phyloP scores from a whole-genome alignment of 108 stramenopile genomes.

The Fistulifera pelliculosa region DNA sequence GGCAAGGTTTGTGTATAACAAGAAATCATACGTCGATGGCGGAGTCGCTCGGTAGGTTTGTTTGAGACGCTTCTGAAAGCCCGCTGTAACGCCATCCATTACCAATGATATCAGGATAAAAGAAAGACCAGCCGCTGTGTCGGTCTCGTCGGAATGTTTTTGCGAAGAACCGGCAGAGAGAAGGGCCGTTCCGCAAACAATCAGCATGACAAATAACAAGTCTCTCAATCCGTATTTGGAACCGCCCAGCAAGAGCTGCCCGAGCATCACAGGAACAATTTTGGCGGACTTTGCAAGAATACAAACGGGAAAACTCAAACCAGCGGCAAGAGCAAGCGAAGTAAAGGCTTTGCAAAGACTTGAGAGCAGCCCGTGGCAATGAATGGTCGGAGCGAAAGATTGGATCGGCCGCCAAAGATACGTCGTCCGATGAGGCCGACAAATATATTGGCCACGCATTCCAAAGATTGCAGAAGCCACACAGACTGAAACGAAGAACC shows the following conservation, averaged over 20 bases:
- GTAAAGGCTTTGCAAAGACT: conserved; percentile 60
- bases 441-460: conserved; percentile 55
- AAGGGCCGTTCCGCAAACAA: conserved; percentile 62
- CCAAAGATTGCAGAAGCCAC: conserved; percentile 66
- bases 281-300: conserved; percentile 87
- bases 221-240: conserved; percentile 44
- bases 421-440: conserved; percentile 35
- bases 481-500: conserved; percentile 60
- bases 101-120: conserved; percentile 51
- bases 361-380: conserved; percentile 47
- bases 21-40: conserved; percentile 73
- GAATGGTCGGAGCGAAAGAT: conserved; percentile 39
- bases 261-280: conserved; percentile 87
- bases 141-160: conserved; percentile 15
- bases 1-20: conserved; percentile 83
- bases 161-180: conserved; percentile 37
- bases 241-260: conserved; percentile 48
- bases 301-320: conserved; percentile 79
- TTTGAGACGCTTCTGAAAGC: conserved; percentile 61
- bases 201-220: conserved; percentile 49
- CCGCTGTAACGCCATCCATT: conserved; percentile 69
- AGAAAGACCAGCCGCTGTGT: conserved; percentile 29
- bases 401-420: conserved; percentile 28
- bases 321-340: conserved; percentile 48
- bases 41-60: conserved; percentile 27